Evolutionary conservation across 1,139 yeast species (phyloP), one percentile per base, ranked within the genome.

Genomic region (Magnusiomyces clavatus): DNA sequence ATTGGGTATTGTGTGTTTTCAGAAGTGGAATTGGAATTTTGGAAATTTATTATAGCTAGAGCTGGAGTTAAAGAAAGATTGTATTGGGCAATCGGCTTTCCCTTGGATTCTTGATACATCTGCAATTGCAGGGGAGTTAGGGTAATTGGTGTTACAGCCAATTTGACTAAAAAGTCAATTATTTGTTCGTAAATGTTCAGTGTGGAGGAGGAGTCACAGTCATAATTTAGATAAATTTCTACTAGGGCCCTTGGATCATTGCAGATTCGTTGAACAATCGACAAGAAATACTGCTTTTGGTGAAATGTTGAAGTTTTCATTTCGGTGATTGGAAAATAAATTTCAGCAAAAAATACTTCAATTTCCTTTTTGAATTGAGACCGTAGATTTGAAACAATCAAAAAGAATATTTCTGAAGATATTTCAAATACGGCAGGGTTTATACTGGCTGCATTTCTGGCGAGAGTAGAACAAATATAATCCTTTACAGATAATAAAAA

Each of bases 211-310:
- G 69, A 62, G 65, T 89, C 96, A 71, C 99, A 94, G 67, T 94
- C 99, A 67, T 92, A 94, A 67, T 94, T 94, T 62, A 94, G 77
- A 64, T 90, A 94, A 57, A 92, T 81, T 68, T 94, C 99, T 55
- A 94, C 88, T 55, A 94, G 74, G 39, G 95, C 85, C 58, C 96
- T 77, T 39, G 97, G 95, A 67, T 92, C 96, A 57, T 82, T 82
- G 64, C 96, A 86, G 46, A 92, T 69, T 58, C 95, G 77, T 61
- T 86, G 86, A 36, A 94, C 76, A 19, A 92, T 77, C 12, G 86
- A 80, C 57, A 94, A 73, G 57, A 92, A 78, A 61, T 88, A 90
- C 62, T 95, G 78, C 67, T 92, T 90, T 69, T 92, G 98, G 64
- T 92, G 97, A 10, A 89, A 73, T 0, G 97, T 88, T 1, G 97